Base-by-base conservation (phyloP, 306 rosid genomes). In the Oxytropis ochrocephala region DNA sequence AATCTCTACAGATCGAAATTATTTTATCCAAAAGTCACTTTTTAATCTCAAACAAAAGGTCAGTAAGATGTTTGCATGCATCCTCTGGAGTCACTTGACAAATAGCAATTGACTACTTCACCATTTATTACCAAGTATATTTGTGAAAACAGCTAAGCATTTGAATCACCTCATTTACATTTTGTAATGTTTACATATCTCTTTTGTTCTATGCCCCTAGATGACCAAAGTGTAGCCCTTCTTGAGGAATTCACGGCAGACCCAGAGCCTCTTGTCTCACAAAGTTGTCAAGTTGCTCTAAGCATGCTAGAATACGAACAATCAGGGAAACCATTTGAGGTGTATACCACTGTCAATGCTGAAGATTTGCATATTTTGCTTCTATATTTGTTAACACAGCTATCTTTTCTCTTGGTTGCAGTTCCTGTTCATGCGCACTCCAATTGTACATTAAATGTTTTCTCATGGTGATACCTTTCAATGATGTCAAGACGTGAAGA, bases 201-300 rank as follows among this genome's bases (percentile, higher is more conserved):
- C 8, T 60, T 75, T 35, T 52, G 60, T 68, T 75, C 16, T 16
- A 70, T 67, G 71, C 43, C 52, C 50, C 36, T 78, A 94, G 99
- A 91, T 72, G 88, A 81, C 54, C 79, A 64, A 77, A 91, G 97
- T 74, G 82, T 91, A 55, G 86, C 96, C 21, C 96, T 94, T 83
- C 96, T 95, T 9, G 86, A 88, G 82, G 87, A 91, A 69, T 95
- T 91, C 71, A 11, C 83, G 1, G 79, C 36, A 69, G 99, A 95
- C 75, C 86, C 95, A 0, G 99, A 91, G 86, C 96, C 97, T 72
- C 90, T 95, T 17, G 97, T 95, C 79, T 85, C 97, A n/a, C 87
- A 95, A 81, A 95, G 97, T 63, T 95, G 99, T 75, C 89, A 95
- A 79, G 97, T 94, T 77, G 99, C 99, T 43, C 84, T 95, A 66